A percentile compares a stretch with the other conserved stretches of the same genome.
Conservation (phyloP, 2,329 filamentous ascomycete genomes). For the Myriosclerotinia scirpicola region DNA sequence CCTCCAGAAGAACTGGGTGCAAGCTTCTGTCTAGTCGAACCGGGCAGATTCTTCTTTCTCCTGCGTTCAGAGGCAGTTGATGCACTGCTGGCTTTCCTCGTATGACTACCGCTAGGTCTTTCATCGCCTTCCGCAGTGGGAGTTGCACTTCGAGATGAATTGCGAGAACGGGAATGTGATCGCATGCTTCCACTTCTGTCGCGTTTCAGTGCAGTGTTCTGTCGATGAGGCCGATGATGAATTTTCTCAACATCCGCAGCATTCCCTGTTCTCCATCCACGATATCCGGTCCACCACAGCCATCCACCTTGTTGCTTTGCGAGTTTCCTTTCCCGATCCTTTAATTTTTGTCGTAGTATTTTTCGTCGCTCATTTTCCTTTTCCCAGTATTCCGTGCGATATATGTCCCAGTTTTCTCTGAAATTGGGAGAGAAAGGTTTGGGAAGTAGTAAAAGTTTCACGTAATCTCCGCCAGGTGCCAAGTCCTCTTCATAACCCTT, state of each 20-base stretch:
- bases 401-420: constrained; percentile 95
- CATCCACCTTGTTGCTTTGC: constrained; percentile 68
- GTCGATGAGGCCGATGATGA: constrained; percentile 34
- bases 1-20: constrained; percentile 27
- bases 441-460: constrained; percentile 85
- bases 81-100: constrained; percentile 36
- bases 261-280: constrained; percentile 47
- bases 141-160: constrained; percentile 42
- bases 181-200: constrained; percentile 37
- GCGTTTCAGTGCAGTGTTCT: constrained; percentile 31
- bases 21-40: constrained; percentile 32
- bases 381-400: constrained; percentile 94
- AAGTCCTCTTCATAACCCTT: constrained; percentile 82
- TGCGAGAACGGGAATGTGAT: constrained; percentile 39
- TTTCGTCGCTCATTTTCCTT: constrained; percentile 88
- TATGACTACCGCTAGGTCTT: constrained; percentile 28
- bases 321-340: constrained; percentile 65
- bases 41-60: constrained; percentile 34
- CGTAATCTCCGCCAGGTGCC: constrained; percentile 83
- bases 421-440: constrained; percentile 96
- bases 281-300: constrained; percentile 85
- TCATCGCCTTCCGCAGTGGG: constrained; percentile 40
- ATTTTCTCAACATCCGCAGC: constrained; percentile 39
- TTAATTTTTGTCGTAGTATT: constrained; percentile 67
- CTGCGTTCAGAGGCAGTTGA: constrained; percentile 36